These are phyloP conservation scores for Eleusine coracana DNA, from an alignment of 176 grass and related monocot genomes.

Conservation along the genomic window DNA sequence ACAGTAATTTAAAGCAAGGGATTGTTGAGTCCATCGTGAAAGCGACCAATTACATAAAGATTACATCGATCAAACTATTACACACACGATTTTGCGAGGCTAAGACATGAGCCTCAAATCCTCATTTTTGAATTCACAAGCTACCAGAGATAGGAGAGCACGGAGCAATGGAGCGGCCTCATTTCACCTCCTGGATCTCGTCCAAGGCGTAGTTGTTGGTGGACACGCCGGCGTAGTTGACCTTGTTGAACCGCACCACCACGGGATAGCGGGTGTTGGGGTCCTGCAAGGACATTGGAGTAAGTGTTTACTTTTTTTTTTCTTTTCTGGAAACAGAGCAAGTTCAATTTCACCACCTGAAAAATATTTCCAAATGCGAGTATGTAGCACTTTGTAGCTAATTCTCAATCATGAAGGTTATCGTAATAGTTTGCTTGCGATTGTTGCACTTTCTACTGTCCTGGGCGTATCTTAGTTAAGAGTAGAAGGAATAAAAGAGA, in stretches of 20 bases:
- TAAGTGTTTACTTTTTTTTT: too few relatives aligned
- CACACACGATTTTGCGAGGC: slow-evolving; percentile 30
- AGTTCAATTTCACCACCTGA: too few relatives aligned
- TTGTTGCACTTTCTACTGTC: neutral
- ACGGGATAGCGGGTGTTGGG: slow-evolving; percentile 79
- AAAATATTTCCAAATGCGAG: too few relatives aligned
- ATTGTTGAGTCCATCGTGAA: slow-evolving; percentile 40
- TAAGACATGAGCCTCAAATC: slow-evolving; percentile 10
- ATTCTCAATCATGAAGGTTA: too few relatives aligned
- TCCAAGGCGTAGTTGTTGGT: slow-evolving; percentile 96
- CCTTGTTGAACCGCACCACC: slow-evolving; percentile 83
- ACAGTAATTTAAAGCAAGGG: slow-evolving; percentile 16
- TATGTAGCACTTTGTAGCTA: too few relatives aligned
- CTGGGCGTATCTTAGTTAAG: too few relatives aligned
- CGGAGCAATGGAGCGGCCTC: neutral
- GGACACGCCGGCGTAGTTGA: slow-evolving; percentile 87
- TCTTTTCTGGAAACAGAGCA: too few relatives aligned
- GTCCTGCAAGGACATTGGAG: slow-evolving; percentile 48
- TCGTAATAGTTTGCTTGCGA: neutral
- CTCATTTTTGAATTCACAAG: slow-evolving; percentile 20
- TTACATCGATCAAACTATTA: slow-evolving; percentile 36
- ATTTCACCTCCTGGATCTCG: slow-evolving; percentile 81
- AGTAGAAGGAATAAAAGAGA: too few relatives aligned
- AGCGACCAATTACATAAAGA: slow-evolving; percentile 41
- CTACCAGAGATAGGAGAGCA: neutral